These are phyloP conservation scores for Daedalea quercina DNA, from an alignment of 768 basidiomycete species.

Conservation along the genomic window DNA sequence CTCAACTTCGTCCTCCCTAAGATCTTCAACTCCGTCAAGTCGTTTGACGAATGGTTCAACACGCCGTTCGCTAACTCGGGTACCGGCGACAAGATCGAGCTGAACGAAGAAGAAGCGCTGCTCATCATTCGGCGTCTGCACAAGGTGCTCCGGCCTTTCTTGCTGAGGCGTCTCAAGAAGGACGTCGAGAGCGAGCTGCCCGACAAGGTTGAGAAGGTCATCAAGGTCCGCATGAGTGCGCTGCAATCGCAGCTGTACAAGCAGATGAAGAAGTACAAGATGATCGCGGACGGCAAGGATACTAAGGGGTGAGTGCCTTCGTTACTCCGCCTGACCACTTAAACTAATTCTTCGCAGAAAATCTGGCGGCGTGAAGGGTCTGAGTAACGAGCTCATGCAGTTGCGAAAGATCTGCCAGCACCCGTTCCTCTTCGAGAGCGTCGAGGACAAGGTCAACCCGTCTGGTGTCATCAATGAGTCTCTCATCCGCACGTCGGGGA, in stretches of 20 bases:
- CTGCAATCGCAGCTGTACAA: slow-evolving; percentile 90
- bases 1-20: slow-evolving; percentile 93
- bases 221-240: slow-evolving; percentile 92
- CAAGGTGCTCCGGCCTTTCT: slow-evolving; percentile 93
- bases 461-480: slow-evolving; percentile 76
- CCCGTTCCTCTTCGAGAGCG: slow-evolving; percentile 92
- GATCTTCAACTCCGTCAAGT: slow-evolving; percentile 98
- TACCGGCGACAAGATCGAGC: slow-evolving; percentile 93
- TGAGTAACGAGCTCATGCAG: slow-evolving; percentile 96
- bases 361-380: slow-evolving; percentile 69
- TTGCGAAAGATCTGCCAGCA: slow-evolving; percentile 98
- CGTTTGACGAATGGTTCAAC: slow-evolving; percentile 99
- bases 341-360: slow-evolving; percentile 11
- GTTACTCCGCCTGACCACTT: not conserved
- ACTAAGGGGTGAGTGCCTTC: slow-evolving; percentile 55
- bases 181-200: slow-evolving; percentile 95
- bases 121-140: slow-evolving; percentile 95
- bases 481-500: slow-evolving; percentile 82
- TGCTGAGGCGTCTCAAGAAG: slow-evolving; percentile 88
- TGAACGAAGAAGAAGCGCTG: slow-evolving; percentile 99
- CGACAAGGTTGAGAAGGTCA: slow-evolving; percentile 96
- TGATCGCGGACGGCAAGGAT: slow-evolving; percentile 82
- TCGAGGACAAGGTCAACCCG: slow-evolving; percentile 91
- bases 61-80: slow-evolving; percentile 99
- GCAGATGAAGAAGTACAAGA: slow-evolving; percentile 98